Conservation (phyloP, 805 yeast genomes). For the Metschnikowia matae region DNA sequence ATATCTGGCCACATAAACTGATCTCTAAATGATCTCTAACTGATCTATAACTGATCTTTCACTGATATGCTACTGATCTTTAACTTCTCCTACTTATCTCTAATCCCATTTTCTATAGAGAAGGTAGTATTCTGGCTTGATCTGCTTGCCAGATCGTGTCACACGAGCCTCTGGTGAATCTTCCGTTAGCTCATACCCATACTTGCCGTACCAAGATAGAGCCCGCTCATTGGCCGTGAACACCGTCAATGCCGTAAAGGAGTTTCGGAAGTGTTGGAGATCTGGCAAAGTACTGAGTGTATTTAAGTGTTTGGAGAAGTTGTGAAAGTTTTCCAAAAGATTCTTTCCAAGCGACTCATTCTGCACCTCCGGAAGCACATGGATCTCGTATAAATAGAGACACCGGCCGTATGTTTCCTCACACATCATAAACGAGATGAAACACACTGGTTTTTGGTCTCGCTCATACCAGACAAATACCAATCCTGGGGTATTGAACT, state of each 20-base stretch:
- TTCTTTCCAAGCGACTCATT: conserved; percentile 34
- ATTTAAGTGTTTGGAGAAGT: conserved; percentile 10
- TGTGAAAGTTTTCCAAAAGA: conserved; percentile 36
- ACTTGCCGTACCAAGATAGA: conserved; percentile 37
- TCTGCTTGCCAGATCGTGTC: conserved; percentile 36
- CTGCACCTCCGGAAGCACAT: conserved; percentile 36
- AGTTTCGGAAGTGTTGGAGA: conserved; percentile 9
- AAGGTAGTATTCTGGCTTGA: conserved; percentile 45
- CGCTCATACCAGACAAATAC: conserved; percentile 35
- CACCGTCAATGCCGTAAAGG: conserved; percentile 46
- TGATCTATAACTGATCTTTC: no score
- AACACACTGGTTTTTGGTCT: conserved; percentile 27
- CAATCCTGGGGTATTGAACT: conserved; percentile 47
- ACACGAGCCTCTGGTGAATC: conserved; percentile 44
- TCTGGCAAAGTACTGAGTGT: neutral
- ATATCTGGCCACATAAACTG: neutral
- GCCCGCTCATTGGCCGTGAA: conserved; percentile 45
- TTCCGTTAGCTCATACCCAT: conserved; percentile 36
- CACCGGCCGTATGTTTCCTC: conserved; percentile 31
- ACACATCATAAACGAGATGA: conserved; percentile 45
- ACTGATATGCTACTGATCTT: no score
- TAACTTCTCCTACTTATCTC: neutral
- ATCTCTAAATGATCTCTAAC: neutral
- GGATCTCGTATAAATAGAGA: conserved; percentile 57
- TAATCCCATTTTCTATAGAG: conserved; percentile 4